Percentiles rank a stretch among this genome's conserved stretches.
phyloP scores from a whole-genome alignment of 352 stramenopile species.

The Phytopythium kandeliae region DNA sequence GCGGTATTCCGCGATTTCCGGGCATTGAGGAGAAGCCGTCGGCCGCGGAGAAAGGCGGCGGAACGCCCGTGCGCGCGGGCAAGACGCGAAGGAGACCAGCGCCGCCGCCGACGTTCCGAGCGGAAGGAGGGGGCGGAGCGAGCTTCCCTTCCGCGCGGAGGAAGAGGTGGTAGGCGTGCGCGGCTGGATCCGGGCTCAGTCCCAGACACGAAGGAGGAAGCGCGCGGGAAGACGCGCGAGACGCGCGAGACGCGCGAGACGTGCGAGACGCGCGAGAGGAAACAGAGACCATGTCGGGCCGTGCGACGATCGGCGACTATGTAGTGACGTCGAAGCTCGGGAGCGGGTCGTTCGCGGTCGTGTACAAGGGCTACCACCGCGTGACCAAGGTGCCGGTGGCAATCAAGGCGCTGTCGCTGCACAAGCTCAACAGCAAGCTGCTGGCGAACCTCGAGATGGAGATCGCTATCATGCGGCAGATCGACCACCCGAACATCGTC shows the following conservation, averaged over 20 bases:
- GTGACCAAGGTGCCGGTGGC: conserved; percentile 73
- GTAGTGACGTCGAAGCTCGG: conserved; percentile 88
- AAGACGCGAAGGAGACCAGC: no score
- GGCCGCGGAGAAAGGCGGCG: background rate
- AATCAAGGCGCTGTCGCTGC: conserved; percentile 93
- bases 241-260: no score
- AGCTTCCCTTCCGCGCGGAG: no score
- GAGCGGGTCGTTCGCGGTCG: conserved; percentile 91
- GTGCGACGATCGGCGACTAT: conserved; percentile 80
- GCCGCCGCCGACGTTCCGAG: no score
- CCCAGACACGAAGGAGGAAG: no score
- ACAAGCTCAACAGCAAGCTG: conserved; percentile 94
- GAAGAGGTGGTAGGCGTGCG: no score
- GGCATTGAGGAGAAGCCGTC: background rate
- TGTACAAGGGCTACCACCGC: conserved; percentile 82
- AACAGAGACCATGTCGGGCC: conserved; percentile 28
- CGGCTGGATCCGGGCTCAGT: no score
- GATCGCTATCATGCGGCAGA: conserved; percentile 94
- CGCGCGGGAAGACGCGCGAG: no score
- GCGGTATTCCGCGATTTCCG: background rate
- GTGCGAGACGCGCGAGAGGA: no score
- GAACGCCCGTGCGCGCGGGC: no score
- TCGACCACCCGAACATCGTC: conserved; percentile 95
- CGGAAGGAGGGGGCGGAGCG: no score
- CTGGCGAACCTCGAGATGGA: conserved; percentile 95